Base-by-base conservation (phyloP, 805 yeast species). In the Scheffersomyces amazonensis region DNA sequence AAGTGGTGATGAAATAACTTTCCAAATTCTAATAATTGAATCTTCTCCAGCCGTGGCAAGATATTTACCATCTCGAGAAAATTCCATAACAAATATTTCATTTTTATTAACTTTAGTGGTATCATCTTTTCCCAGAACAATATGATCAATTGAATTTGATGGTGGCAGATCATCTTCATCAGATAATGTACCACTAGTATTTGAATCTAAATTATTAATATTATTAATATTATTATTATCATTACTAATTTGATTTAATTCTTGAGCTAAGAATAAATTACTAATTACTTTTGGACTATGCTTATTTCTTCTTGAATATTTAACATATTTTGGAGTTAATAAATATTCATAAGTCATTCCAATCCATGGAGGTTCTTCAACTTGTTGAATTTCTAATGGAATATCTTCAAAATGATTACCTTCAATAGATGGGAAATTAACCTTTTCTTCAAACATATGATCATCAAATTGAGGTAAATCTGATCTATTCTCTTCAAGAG, bases 1-100 rank as follows among this genome's bases (percentile, higher is more conserved):
- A 41, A 80, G 62, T 0, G 88, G 83, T 0, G 89, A 78, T 3
- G 86, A 68, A 0, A 88, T 76, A 4, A 87, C 95, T 56, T 86
- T 81, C 93, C 95, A 89, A 3, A 89, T 65, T 36, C 80, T 67
- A 11, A 90, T 70, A 1, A 70, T 58, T 3, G 83, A 73, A 53
- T 86, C 89, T 48, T 85, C 78, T 15, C 96, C 95, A 0, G 91
- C 96, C 2, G 85, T 76, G 0, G 96, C 96, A 50, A 90, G 60
- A 55, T 73, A 87, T 58, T 78, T 81, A 9, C 97, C 97, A 60
- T 90, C 95, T 10, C 60, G 59, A 40, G 86, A 80, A 60, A 90
- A 90, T 49, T 78, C 75, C 66, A 84, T 66, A 8, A 78, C 75
- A 76, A 89, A 87, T n/a, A 86, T 71, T 11, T 93, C 85, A 32